Evolutionary conservation across 768 basidiomycete genomes (phyloP).

Genomic region (Suillus variegatus): DNA sequence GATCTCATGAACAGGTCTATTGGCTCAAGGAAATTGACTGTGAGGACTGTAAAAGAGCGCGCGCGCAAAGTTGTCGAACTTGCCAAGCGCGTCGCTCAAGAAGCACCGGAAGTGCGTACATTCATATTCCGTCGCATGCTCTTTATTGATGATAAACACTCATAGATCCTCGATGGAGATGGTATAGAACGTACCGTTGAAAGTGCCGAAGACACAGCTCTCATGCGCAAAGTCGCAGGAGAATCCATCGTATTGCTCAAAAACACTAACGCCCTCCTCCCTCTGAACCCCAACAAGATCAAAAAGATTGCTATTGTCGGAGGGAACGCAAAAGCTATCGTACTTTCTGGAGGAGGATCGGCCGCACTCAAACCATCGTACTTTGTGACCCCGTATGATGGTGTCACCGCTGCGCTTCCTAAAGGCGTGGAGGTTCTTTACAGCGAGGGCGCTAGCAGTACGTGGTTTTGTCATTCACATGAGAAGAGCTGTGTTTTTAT

Average conservation of each 20-base stretch:
- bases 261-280: conserved; percentile 52
- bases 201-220: conserved; percentile 55
- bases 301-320: conserved; percentile 79
- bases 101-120: conserved; percentile 58
- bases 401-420: conserved; percentile 61
- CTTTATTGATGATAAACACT: neutral
- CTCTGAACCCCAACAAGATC: conserved; percentile 40
- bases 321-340: conserved; percentile 57
- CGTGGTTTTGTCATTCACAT: conserved; percentile 15
- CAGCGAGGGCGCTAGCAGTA: conserved; percentile 70
- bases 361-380: conserved; percentile 72
- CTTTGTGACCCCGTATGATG: conserved; percentile 76
- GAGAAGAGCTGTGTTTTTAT: neutral
- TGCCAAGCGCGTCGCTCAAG: conserved; percentile 67
- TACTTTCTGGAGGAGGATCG: conserved; percentile 79
- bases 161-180: conserved; percentile 70
- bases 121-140: neutral
- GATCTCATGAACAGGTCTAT: conserved; percentile 66
- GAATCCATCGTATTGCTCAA: conserved; percentile 76
- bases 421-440: conserved; percentile 56
- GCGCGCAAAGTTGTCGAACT: conserved; percentile 66
- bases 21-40: conserved; percentile 60
- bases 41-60: conserved; percentile 65
- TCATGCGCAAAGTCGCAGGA: conserved; percentile 68
- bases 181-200: conserved; percentile 65